phyloP scores from a whole-genome alignment of 208 protist species.

The Angomonas ambiguus region DNA sequence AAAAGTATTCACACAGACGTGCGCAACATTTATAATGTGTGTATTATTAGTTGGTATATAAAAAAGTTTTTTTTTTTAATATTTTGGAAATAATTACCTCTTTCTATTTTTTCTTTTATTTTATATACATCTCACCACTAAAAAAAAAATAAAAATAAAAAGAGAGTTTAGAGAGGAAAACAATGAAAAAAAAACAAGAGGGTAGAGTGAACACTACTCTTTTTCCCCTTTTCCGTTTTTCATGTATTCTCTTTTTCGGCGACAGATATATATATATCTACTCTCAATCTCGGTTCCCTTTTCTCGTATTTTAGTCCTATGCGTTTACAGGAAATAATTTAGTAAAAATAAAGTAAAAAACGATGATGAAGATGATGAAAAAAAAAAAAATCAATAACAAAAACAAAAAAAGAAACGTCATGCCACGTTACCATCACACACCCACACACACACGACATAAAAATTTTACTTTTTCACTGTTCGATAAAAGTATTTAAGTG shows the following conservation, averaged over 20 bases:
- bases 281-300: neutral
- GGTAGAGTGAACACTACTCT: conserved; percentile 12
- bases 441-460: neutral
- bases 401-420: conserved; percentile 10
- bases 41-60: too few species aligned
- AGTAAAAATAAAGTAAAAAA: conserved; percentile 13
- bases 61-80: too few species aligned
- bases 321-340: neutral
- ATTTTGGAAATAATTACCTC: neutral
- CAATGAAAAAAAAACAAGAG: conserved; percentile 8
- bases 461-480: neutral
- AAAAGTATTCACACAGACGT: too few species aligned
- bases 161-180: conserved; percentile 1
- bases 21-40: too few species aligned
- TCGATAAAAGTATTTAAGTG: too few species aligned
- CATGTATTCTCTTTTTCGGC: neutral
- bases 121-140: neutral
- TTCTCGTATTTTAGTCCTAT: neutral
- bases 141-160: conserved; percentile 3
- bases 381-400: conserved; percentile 14
- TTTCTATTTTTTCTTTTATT: neutral
- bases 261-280: neutral
- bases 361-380: neutral
- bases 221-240: neutral
- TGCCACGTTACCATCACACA: too few species aligned